Evolutionary conservation across 2,329 filamentous ascomycete genomes (phyloP).

Genomic region (Fusarium agapanthi): DNA sequence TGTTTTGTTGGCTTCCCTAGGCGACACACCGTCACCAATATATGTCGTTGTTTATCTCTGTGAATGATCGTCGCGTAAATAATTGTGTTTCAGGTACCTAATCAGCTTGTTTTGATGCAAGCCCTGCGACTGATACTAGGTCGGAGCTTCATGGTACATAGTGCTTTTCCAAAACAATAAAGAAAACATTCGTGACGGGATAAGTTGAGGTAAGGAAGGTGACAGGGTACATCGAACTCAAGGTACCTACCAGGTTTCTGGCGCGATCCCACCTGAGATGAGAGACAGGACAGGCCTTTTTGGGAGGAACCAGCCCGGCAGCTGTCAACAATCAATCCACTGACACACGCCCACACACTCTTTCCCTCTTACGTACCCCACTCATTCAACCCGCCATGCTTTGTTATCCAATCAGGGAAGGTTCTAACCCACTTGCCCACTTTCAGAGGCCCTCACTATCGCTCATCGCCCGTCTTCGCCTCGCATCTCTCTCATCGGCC

Average conservation of each 20-base stretch:
- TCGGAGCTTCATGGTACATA: background rate
- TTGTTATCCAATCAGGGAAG: conserved; percentile 2
- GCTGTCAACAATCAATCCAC: conserved; percentile 39
- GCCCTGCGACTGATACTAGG: background rate
- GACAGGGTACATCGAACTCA: conserved; percentile 22
- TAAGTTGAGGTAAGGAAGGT: background rate
- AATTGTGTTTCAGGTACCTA: background rate
- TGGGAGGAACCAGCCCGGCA: conserved; percentile 38
- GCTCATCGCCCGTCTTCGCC: conserved; percentile 38
- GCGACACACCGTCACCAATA: background rate
- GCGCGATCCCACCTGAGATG: conserved; percentile 38
- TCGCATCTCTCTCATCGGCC: conserved; percentile 38
- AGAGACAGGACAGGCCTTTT: conserved; percentile 39
- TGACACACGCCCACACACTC: conserved; percentile 38
- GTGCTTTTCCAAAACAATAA: background rate
- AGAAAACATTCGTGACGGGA: background rate
- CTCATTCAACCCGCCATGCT: conserved; percentile 12
- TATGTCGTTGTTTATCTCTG: conserved; percentile 4
- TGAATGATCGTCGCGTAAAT: background rate
- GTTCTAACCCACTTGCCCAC: conserved; percentile 29
- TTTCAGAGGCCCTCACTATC: conserved; percentile 36
- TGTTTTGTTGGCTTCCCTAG: background rate
- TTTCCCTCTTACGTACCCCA: conserved; percentile 35
- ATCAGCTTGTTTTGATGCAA: background rate
- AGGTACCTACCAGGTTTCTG: conserved; percentile 34